phyloP scores from a whole-genome alignment of 2,329 filamentous ascomycete genomes.

The Sarocladium kiliense region DNA sequence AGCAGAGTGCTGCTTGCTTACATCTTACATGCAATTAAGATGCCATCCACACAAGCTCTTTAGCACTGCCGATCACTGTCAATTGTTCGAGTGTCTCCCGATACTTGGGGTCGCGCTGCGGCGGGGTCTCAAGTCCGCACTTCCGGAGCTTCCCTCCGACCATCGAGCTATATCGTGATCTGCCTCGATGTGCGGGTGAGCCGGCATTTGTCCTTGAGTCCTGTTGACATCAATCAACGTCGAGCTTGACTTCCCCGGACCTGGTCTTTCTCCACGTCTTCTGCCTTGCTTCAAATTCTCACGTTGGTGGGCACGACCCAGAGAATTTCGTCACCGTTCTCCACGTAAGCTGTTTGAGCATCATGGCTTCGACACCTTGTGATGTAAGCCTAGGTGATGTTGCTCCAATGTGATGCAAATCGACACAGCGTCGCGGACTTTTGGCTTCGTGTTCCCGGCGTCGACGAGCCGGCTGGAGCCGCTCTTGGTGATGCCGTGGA shows the following conservation, averaged over 20 bases:
- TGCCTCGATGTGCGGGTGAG: neutral
- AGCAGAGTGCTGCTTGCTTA: neutral
- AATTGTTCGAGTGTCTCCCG: neutral
- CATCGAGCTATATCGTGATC: constrained; percentile 4
- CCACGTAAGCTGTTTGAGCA: constrained; percentile 2
- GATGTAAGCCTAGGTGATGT: neutral
- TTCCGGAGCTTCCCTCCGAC: neutral
- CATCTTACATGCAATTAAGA: neutral
- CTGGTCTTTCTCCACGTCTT: constrained; percentile 2
- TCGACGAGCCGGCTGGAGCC: neutral
- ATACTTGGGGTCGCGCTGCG: neutral
- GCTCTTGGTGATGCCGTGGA: neutral
- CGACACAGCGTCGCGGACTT: too few relatives aligned
- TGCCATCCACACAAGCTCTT: neutral
- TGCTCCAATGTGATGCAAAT: neutral
- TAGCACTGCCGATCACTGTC: constrained; percentile 2
- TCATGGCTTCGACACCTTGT: neutral
- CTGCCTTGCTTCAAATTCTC: neutral
- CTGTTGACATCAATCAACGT: neutral
- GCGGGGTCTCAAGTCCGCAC: neutral
- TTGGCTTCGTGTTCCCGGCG: too few relatives aligned
- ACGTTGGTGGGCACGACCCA: neutral
- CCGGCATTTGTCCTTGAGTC: neutral
- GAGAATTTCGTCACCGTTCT: constrained; percentile 1
- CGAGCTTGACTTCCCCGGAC: neutral